These are phyloP conservation scores for Stagonosporopsis rhizophila DNA, from an alignment of 2,329 filamentous ascomycete species.

Conservation along the genomic window DNA sequence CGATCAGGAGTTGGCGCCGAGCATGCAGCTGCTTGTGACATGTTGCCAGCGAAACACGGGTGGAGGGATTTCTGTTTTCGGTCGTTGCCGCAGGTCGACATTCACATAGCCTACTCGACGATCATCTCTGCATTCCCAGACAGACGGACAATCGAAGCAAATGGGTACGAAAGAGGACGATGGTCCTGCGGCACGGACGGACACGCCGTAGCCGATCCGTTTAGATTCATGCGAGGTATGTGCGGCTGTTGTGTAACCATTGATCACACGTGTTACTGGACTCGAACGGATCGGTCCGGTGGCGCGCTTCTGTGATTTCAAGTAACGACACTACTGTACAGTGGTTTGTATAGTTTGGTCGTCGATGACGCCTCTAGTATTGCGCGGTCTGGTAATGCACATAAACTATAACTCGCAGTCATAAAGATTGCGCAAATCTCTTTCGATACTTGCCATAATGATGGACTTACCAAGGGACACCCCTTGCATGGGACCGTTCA, in stretches of 20 bases:
- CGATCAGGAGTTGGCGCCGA: constrained; percentile 9
- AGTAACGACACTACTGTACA: neutral
- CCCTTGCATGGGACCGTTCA: constrained; percentile 10
- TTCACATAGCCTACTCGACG: constrained; percentile 1
- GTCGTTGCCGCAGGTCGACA: constrained; percentile 1
- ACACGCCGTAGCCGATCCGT: constrained; percentile 1
- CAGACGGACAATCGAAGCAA: constrained; percentile 2
- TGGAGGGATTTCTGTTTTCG: constrained; percentile 8
- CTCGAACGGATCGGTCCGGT: constrained; percentile 14
- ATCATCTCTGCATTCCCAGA: constrained; percentile 8
- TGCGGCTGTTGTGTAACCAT: constrained; percentile 10
- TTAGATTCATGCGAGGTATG: constrained; percentile 4
- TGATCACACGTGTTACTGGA: constrained; percentile 13
- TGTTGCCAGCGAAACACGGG: constrained; percentile 14
- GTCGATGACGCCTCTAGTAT: neutral
- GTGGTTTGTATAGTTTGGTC: neutral
- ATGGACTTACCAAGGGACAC: neutral
- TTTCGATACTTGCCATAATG: neutral
- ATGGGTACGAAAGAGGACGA: neutral
- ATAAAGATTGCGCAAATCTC: neutral
- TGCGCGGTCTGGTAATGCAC: neutral
- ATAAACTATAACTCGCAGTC: neutral
- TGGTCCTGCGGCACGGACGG: constrained; percentile 1
- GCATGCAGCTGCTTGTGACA: constrained; percentile 13
- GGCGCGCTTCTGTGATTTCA: constrained; percentile 6